Evolutionary conservation across 2,329 filamentous ascomycete species (phyloP).

Genomic region (Rhynchosporium secalis): DNA sequence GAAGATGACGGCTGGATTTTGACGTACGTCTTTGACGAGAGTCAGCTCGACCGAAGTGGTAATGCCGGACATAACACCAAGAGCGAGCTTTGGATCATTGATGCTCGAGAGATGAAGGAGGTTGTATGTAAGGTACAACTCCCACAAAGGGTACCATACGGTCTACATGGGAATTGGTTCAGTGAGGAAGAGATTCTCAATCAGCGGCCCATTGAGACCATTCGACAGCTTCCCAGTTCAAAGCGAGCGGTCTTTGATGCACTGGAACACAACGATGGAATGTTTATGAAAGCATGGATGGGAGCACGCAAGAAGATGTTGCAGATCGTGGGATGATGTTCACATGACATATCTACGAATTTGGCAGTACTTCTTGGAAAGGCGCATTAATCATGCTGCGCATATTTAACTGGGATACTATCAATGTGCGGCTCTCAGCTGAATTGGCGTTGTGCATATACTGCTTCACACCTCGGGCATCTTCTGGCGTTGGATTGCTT

Average conservation of each 20-base stretch:
- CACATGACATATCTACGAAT: neutral
- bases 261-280: neutral
- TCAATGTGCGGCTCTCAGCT: neutral
- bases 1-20: slow-evolving; percentile 70
- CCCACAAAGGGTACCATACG: slow-evolving; percentile 69
- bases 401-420: neutral
- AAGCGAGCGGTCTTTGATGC: slow-evolving; percentile 4
- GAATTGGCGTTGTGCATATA: neutral
- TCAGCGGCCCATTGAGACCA: slow-evolving; percentile 43
- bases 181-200: slow-evolving; percentile 50
- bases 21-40: slow-evolving; percentile 70
- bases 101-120: slow-evolving; percentile 61
- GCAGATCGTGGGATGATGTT: slow-evolving; percentile 24
- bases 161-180: slow-evolving; percentile 66
- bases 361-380: neutral
- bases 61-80: slow-evolving; percentile 44
- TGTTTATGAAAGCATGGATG: slow-evolving; percentile 29
- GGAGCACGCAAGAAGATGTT: slow-evolving; percentile 26
- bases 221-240: slow-evolving; percentile 26
- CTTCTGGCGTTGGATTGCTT: neutral
- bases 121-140: slow-evolving; percentile 59
- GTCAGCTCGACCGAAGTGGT: slow-evolving; percentile 51
- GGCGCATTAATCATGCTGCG: neutral
- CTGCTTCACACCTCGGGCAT: neutral
- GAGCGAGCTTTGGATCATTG: slow-evolving; percentile 68